Evolutionary conservation across 306 rosid genomes (phyloP), one percentile per base, ranked within the genome.

Genomic region (Rosa persica): DNA sequence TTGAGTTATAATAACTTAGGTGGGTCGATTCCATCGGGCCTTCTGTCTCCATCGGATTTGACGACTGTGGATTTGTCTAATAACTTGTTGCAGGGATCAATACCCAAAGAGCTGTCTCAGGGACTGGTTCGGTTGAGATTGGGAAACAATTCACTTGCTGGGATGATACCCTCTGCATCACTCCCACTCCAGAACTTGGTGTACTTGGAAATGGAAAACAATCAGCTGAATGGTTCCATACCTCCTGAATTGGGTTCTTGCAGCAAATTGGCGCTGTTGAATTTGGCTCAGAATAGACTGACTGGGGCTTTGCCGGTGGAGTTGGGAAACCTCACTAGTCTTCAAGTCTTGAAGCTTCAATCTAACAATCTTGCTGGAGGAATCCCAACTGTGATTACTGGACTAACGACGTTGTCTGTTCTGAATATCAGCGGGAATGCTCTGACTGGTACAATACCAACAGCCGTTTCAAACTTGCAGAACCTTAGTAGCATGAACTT

Each of bases 341-440:
- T 95, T 79, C 86, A 91, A 67, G 96, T 83, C 38, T 75, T 95
- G 86, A 70, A 62, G 61, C 97, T 95, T 77, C 86, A 95, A 61
- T 78, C 5, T 9, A 95, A 95, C 83, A 40, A 78, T 9, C 78
- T 95, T 44, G 1, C 5, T 20, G 94, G 99, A 60, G 60, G 17
- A 79, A 89, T 95, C 70, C 98, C 99, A 39, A 12, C 1, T 73
- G 62, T 48, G 66, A 74, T 92, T 57, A 62, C 86, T 22, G 65
- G 60, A 38, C 74, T 91, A 5, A 13, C 3, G 11, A 67, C 6
- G 9, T 74, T 95, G 78, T 82, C 75, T 4, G 34, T 27, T 8
- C 72, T 95, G 67, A 91, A 95, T 78, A 68, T 93, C 81, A 89
- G 98, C 85, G 7, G 69, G 84, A 95, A 95, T 77, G 85, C 87